Percentiles rank a stretch among this genome's conserved stretches.
These are phyloP conservation scores for Thuidium tamariscinum DNA, from an alignment of 225 moss, liverwort and hornwort species.

Conservation along the genomic window DNA sequence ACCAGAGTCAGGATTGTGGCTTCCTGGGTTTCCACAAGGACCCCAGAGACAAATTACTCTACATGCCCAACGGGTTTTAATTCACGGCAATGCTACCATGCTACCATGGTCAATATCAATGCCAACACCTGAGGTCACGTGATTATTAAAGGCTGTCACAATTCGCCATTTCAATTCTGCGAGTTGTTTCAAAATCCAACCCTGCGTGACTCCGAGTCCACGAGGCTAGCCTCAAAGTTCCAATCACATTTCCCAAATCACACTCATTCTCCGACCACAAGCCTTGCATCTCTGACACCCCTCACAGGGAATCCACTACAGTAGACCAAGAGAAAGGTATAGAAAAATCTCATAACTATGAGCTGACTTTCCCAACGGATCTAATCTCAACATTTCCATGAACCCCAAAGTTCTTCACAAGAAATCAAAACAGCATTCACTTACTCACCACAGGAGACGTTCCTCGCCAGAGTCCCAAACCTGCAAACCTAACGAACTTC, in stretches of 20 bases:
- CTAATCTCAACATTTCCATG: not conserved
- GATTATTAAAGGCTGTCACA: no score
- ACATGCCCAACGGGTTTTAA: not conserved
- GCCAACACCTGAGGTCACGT: not conserved
- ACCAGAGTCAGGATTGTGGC: not conserved
- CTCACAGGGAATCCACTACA: not conserved
- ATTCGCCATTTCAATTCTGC: not conserved
- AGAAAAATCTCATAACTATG: not conserved
- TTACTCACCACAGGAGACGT: not conserved
- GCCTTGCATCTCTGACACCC: not conserved
- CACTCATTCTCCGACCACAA: not conserved
- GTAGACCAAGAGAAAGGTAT: not conserved
- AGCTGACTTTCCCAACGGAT: not conserved
- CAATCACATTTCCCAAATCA: not conserved
- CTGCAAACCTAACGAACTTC: not conserved
- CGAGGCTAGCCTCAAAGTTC: not conserved
- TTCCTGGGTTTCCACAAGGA: not conserved
- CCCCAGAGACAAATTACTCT: not conserved
- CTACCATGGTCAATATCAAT: not conserved
- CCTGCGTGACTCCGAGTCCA: not conserved
- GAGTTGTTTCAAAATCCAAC: not conserved
- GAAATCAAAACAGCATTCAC: not conserved
- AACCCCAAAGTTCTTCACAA: not conserved
- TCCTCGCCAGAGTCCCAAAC: not conserved
- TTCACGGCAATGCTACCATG: not conserved